Evolutionary conservation across 495 filamentous ascomycete species (phyloP), one percentile per base, ranked within the genome.

Genomic region (Jackrogersella multiformis): DNA sequence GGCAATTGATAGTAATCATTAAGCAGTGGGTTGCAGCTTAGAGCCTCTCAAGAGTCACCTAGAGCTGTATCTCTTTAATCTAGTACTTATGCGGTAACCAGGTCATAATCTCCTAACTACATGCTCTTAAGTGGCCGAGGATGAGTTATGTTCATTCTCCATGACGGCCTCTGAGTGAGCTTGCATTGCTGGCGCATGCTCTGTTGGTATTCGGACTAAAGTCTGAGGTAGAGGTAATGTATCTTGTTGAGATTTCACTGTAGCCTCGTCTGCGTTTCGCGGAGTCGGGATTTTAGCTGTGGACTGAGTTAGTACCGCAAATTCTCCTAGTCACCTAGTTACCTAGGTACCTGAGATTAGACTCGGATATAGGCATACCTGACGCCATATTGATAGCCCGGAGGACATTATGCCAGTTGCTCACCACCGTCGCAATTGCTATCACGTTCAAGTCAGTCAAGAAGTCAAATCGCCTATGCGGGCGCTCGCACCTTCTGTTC

Each of bases 351-450:
- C n/a, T n/a, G n/a, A 77, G 89, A 76, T 87, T 36, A n/a, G 30
- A 53, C 15, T 8, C 2, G 34, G 12, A 59, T 41, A 42, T 69
- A 4, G 64, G 77, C 90, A 75, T 87, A 99, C 95, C 87, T 53
- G 93, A 96, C 59, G 96, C 94, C 88, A 99, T 96, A 73, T 90
- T 91, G 70, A 99, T 97, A 35, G 93, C 93, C 51, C 90, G 85
- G 16, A 99, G 83, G 53, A 99, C 94, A 74, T 93, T 96, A 71
- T 97, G 90, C 95, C 95, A 99, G 77, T 99, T 99, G 45, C 91
- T 86, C 64, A 99, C 79, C 15, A 99, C 95, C 45, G 89, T 87
- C 46, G 95, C 95, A 73, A 99, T 93, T 69, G 93, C 94, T 95
- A 73, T 49, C 63, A 36, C 16, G 23, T 18, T 23, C 8, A 34